Evolutionary conservation across 2,329 filamentous ascomycete genomes (phyloP).

Genomic region (Venturiaceae sp.): DNA sequence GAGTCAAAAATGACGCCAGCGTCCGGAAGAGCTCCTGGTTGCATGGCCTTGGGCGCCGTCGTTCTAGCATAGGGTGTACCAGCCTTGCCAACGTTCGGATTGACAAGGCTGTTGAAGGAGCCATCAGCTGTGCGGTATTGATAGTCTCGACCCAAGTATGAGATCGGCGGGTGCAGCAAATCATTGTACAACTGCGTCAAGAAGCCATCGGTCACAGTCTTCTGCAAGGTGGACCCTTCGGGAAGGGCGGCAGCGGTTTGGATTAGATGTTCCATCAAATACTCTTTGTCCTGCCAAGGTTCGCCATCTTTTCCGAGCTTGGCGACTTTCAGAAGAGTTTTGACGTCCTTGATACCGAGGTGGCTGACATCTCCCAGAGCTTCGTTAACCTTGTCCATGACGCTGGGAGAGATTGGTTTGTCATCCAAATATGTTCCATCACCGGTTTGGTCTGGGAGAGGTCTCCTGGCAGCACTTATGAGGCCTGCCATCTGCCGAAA

Average conservation of each 20-base stretch:
- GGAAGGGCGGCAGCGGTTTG: slow-evolving; percentile 29
- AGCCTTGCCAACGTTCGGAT: slow-evolving; percentile 55
- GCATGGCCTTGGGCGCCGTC: slow-evolving; percentile 47
- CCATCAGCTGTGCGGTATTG: slow-evolving; percentile 40
- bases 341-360: slow-evolving; percentile 22
- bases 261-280: slow-evolving; percentile 50
- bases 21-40: slow-evolving; percentile 53
- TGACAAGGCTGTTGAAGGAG: slow-evolving; percentile 46
- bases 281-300: slow-evolving; percentile 50
- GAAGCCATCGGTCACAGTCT: slow-evolving; percentile 32
- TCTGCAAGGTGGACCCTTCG: slow-evolving; percentile 26
- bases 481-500: slow-evolving; percentile 37
- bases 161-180: slow-evolving; percentile 33
- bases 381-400: background rate
- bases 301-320: slow-evolving; percentile 35
- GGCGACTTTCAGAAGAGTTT: slow-evolving; percentile 26
- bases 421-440: slow-evolving; percentile 48
- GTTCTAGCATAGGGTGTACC: slow-evolving; percentile 60
- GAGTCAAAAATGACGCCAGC: slow-evolving; percentile 59
- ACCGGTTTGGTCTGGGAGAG: slow-evolving; percentile 53
- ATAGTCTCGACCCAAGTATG: slow-evolving; percentile 31
- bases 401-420: background rate
- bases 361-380: slow-evolving; percentile 19
- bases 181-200: slow-evolving; percentile 38
- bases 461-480: slow-evolving; percentile 47